These are phyloP conservation scores for Amylostereum areolatum DNA, from an alignment of 1,284 basidiomycete species.

Conservation along the genomic window DNA sequence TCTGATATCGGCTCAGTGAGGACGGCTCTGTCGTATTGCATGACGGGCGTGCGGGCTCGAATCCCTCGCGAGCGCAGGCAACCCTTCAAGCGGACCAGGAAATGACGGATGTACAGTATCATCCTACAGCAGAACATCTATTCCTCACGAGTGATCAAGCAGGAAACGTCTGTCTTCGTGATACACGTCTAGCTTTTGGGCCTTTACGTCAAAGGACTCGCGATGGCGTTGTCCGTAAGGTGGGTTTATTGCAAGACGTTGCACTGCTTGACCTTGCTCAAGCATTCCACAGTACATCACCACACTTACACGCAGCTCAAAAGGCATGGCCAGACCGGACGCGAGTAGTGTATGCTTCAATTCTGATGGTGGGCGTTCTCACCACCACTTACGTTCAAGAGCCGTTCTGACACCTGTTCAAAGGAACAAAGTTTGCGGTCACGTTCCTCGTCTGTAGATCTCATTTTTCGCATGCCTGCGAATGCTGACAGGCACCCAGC, in stretches of 20 bases:
- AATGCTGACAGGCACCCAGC: constrained; percentile 35
- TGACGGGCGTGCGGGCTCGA: constrained; percentile 38
- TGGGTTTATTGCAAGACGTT: constrained; percentile 16
- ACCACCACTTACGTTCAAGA: neutral
- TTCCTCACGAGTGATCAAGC: constrained; percentile 58
- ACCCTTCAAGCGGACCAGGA: constrained; percentile 46
- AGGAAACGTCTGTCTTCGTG: constrained; percentile 60
- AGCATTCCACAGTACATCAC: constrained; percentile 51
- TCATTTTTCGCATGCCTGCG: neutral
- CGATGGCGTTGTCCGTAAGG: constrained; percentile 50
- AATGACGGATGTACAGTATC: constrained; percentile 56
- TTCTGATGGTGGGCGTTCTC: constrained; percentile 40
- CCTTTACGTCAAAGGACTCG: constrained; percentile 33
- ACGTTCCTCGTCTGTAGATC: constrained; percentile 50
- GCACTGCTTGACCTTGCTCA: neutral
- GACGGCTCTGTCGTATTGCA: constrained; percentile 61
- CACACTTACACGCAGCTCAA: constrained; percentile 41
- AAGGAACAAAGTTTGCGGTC: constrained; percentile 58
- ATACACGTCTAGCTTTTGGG: constrained; percentile 72
- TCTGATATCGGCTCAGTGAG: constrained; percentile 37
- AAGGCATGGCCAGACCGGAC: constrained; percentile 46
- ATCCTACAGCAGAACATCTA: constrained; percentile 57
- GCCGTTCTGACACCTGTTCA: constrained; percentile 9
- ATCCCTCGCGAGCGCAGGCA: constrained; percentile 35
- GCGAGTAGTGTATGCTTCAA: constrained; percentile 63